A percentile compares a stretch with the other conserved stretches of the same genome.
Evolutionary conservation across 306 rosid species (phyloP).

Genomic region (Mimosa bimucronata): DNA sequence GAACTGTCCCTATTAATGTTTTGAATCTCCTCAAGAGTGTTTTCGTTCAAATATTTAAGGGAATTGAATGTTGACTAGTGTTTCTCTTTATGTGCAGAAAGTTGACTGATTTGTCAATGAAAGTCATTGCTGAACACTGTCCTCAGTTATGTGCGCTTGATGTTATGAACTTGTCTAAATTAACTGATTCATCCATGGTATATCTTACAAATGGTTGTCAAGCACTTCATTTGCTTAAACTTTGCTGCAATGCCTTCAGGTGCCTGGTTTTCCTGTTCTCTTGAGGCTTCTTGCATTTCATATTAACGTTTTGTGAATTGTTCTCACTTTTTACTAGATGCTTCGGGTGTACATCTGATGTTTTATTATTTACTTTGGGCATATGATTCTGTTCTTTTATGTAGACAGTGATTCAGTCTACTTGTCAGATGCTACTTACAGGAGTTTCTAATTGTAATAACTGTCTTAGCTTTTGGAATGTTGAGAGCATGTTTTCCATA

Average conservation of each 20-base stretch:
- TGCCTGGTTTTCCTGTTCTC: slow-evolving; percentile 35
- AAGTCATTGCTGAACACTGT: slow-evolving; percentile 74
- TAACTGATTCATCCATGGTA: slow-evolving; percentile 69
- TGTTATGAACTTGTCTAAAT: slow-evolving; percentile 57
- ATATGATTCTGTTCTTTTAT: slow-evolving; percentile 28
- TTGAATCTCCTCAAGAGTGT: slow-evolving; percentile 28
- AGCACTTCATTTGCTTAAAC: slow-evolving; percentile 62
- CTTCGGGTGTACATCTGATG: slow-evolving; percentile 17
- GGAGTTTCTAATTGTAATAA: not conserved
- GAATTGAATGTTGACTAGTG: slow-evolving; percentile 32
- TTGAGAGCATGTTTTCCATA: not conserved
- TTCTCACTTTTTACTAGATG: slow-evolving; percentile 1
- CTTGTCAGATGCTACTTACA: not conserved
- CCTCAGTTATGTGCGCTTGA: slow-evolving; percentile 60
- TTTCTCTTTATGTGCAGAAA: slow-evolving; percentile 61
- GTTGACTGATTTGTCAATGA: slow-evolving; percentile 74
- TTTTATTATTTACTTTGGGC: not conserved
- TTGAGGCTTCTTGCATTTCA: not conserved
- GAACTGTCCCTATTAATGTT: slow-evolving; percentile 6
- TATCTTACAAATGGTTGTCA: slow-evolving; percentile 85
- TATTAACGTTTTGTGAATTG: not conserved
- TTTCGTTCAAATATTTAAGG: slow-evolving; percentile 18
- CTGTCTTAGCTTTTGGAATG: slow-evolving; percentile 15
- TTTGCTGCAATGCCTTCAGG: slow-evolving; percentile 83
- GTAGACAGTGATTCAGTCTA: slow-evolving; percentile 1